These are phyloP conservation scores for Parietichytrium sp. DNA, from an alignment of 108 stramenopile genomes.

Conservation along the genomic window DNA sequence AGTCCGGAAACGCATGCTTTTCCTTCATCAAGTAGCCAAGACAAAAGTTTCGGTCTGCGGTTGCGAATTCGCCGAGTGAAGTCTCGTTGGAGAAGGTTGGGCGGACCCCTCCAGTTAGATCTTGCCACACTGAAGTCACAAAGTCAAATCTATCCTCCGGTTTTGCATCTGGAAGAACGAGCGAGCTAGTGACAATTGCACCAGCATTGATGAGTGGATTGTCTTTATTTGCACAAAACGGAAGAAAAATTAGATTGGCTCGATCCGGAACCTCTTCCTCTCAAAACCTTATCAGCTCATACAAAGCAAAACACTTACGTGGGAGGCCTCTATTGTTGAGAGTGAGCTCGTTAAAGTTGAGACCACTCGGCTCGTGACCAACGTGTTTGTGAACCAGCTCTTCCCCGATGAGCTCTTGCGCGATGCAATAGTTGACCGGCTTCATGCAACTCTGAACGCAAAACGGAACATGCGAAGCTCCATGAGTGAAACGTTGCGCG, in stretches of 20 bases:
- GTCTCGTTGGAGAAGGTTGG: conserved; percentile 51
- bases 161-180: conserved; percentile 38
- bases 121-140: conserved; percentile 41
- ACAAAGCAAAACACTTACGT: too few relatives aligned
- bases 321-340: conserved; percentile 46
- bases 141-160: conserved; percentile 32
- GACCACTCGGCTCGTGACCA: conserved; percentile 51
- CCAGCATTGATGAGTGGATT: conserved; percentile 57
- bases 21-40: conserved; percentile 52
- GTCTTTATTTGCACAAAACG: too few relatives aligned
- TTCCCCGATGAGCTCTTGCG: conserved; percentile 38
- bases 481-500: conserved; percentile 47
- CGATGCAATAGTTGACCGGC: conserved; percentile 52
- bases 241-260: too few relatives aligned
- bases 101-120: conserved; percentile 48
- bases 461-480: conserved; percentile 40
- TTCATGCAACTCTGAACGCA: conserved; percentile 52
- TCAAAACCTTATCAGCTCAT: too few relatives aligned
- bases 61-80: conserved; percentile 53
- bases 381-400: conserved; percentile 53
- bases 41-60: conserved; percentile 55
- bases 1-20: conserved; percentile 29
- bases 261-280: too few relatives aligned
- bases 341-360: conserved; percentile 52
- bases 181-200: conserved; percentile 52